Base-by-base conservation (phyloP, 148 eudicot species). In the Persicaria maculosa region DNA sequence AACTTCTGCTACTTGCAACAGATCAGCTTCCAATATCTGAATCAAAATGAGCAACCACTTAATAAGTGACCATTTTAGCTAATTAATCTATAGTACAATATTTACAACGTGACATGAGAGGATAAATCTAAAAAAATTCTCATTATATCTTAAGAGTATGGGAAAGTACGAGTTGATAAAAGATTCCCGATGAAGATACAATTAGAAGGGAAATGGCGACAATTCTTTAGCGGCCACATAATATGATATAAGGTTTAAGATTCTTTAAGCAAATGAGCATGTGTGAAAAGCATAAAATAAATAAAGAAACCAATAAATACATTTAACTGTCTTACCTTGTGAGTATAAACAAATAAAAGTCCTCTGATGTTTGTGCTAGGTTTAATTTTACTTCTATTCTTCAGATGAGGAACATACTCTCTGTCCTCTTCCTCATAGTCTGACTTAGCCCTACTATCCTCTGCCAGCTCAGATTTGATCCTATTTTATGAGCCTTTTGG, bases 1-100 rank as follows among this genome's bases (percentile, higher is more conserved):
- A 20, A 20, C 22, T 20, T 83, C 85, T 50, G 92, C 93, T 78
- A 92, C 96, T 90, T 92, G 97, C 73, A 85, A 65, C 44, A 95
- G 80, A 64, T 20, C 22, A 20, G 22, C 22, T 20, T 20, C 22
- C 22, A 20, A 20, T 20, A 20, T 20, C 22, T 20, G 22, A 20
- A 20, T 20, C 22, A 20, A 20, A 20, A 20, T 20, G 22, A 20
- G 22, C 22, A 20, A 20, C 22, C 22, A 20, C 22, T 20, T 20
- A 20, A 20, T 20, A 20, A 20, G 22, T 20, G 22, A 20, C 22
- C 22, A 20, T 20, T 20, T 20, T 20, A 20, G 22, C 22, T 20
- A 20, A 20, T 20, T 20, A 20, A 20, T 64, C 9, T 20, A 11
- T 17, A 58, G 12, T 58, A 36, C 64, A 58, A 11, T 58, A 19